Percentiles rank a stretch among this genome's conserved stretches.
Conservation (phyloP, 106 monocot genomes). For the Allium cepa region DNA sequence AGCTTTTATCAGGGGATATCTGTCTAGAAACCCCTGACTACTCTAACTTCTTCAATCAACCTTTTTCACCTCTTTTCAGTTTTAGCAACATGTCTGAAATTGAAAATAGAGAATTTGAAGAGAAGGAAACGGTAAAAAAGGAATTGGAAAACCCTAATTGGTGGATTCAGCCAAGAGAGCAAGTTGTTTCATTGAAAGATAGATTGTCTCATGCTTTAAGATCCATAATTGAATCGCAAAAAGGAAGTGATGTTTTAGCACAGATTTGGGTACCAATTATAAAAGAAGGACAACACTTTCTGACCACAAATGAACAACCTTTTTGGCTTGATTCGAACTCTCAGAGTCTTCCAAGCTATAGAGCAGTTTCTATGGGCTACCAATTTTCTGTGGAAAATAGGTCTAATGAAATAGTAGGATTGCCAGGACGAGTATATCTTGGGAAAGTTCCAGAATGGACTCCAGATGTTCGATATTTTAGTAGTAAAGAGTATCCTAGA, state of each 20-base stretch:
- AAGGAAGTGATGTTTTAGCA: constrained; percentile 44
- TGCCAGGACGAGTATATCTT: constrained; percentile 79
- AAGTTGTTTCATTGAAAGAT: constrained; percentile 13
- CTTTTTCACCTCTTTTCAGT: constrained; percentile 3
- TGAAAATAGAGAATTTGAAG: background rate
- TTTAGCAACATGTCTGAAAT: constrained; percentile 6
- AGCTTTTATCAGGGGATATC: constrained; percentile 17
- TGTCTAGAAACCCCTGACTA: constrained; percentile 4
- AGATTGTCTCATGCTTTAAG: constrained; percentile 23
- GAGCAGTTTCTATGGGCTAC: constrained; percentile 44
- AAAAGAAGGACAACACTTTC: constrained; percentile 37
- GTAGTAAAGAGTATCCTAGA: constrained; percentile 53
- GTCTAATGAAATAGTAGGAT: constrained; percentile 34
- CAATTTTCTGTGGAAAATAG: constrained; percentile 54
- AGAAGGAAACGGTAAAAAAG: background rate
- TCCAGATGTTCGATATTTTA: constrained; percentile 80
- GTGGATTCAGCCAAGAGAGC: background rate
- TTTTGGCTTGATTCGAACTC: constrained; percentile 38
- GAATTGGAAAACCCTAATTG: background rate
- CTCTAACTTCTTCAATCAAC: background rate
- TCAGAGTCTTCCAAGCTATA: constrained; percentile 40
- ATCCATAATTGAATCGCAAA: constrained; percentile 28
- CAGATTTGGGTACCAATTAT: constrained; percentile 67
- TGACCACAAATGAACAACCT: constrained; percentile 67
- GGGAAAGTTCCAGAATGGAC: constrained; percentile 88